These are phyloP conservation scores for Cajanus cajan DNA, from an alignment of 306 rosid species.

Conservation along the genomic window DNA sequence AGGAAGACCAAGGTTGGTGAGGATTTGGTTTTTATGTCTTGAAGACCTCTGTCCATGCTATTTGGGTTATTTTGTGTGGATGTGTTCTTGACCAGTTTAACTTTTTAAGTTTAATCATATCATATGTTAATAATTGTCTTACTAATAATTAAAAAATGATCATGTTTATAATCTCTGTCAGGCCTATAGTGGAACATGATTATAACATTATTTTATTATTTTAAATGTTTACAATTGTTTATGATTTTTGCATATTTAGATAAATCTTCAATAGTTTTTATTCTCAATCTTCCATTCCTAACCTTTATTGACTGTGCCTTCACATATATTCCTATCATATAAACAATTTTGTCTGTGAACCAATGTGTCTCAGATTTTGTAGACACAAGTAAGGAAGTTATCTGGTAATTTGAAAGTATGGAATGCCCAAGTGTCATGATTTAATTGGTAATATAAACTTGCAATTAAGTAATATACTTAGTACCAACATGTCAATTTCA, in stretches of 20 bases:
- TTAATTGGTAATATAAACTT: not conserved
- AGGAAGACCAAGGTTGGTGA: constrained; percentile 90
- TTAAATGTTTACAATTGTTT: not conserved
- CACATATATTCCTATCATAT: not conserved
- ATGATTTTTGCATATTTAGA: not conserved
- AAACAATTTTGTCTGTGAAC: not conserved
- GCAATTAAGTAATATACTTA: constrained; percentile 8
- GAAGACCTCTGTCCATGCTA: not conserved
- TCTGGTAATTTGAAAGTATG: not conserved
- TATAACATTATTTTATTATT: not conserved
- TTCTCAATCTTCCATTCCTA: not conserved
- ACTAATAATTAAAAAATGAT: not conserved
- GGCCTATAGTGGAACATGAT: not conserved
- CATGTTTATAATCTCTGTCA: not conserved
- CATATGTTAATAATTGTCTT: constrained; percentile 10
- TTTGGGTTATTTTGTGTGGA: not conserved
- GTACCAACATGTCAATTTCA: constrained; percentile 36
- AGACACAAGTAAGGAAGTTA: not conserved
- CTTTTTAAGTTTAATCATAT: too few relatives aligned
- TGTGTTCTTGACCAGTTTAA: not conserved
- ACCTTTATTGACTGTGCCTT: not conserved
- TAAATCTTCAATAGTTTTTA: not conserved
- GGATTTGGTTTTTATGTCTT: not conserved
- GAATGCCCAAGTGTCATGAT: not conserved
- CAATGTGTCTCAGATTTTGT: not conserved